These are phyloP conservation scores for Medicago lupulina DNA, from an alignment of 306 rosid species.

Conservation along the genomic window DNA sequence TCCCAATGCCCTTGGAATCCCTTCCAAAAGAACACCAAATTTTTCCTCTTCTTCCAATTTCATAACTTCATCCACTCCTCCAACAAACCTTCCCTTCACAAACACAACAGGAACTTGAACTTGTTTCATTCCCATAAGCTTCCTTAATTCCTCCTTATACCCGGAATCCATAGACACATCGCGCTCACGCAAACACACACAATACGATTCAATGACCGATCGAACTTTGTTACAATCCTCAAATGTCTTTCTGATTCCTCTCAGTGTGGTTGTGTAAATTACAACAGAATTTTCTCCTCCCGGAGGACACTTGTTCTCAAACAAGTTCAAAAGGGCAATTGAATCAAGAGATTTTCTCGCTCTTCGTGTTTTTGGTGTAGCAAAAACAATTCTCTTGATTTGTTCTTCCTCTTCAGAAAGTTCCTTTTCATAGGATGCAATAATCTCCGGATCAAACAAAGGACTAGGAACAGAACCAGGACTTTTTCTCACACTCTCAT, in stretches of 20 bases:
- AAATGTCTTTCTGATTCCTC: slow-evolving; percentile 92
- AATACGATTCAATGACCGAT: slow-evolving; percentile 66
- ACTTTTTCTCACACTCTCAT: slow-evolving; percentile 53
- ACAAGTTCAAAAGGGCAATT: slow-evolving; percentile 48
- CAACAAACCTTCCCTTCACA: slow-evolving; percentile 79
- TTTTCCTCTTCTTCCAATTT: slow-evolving; percentile 90
- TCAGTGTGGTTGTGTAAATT: slow-evolving; percentile 79
- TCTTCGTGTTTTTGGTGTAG: slow-evolving; percentile 54
- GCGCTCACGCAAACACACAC: slow-evolving; percentile 64
- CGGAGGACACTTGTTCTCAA: slow-evolving; percentile 66
- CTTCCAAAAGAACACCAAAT: slow-evolving; percentile 63
- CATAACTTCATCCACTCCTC: slow-evolving; percentile 75
- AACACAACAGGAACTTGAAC: slow-evolving; percentile 81
- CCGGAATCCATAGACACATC: slow-evolving; percentile 97
- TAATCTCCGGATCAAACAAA: slow-evolving; percentile 82
- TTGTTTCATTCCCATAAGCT: slow-evolving; percentile 63
- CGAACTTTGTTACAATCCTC: slow-evolving; percentile 88
- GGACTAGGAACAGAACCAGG: slow-evolving; percentile 67
- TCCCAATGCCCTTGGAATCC: slow-evolving; percentile 58
- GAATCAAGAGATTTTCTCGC: slow-evolving; percentile 43
- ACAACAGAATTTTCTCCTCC: slow-evolving; percentile 76
- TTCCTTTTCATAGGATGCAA: slow-evolving; percentile 75
- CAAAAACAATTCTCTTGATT: slow-evolving; percentile 78
- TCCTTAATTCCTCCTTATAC: slow-evolving; percentile 77
- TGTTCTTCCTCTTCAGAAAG: slow-evolving; percentile 74